A percentile compares a stretch with the other conserved stretches of the same genome.
These are phyloP conservation scores for Phoma sp. DNA, from an alignment of 2,329 filamentous ascomycete species.

Conservation along the genomic window DNA sequence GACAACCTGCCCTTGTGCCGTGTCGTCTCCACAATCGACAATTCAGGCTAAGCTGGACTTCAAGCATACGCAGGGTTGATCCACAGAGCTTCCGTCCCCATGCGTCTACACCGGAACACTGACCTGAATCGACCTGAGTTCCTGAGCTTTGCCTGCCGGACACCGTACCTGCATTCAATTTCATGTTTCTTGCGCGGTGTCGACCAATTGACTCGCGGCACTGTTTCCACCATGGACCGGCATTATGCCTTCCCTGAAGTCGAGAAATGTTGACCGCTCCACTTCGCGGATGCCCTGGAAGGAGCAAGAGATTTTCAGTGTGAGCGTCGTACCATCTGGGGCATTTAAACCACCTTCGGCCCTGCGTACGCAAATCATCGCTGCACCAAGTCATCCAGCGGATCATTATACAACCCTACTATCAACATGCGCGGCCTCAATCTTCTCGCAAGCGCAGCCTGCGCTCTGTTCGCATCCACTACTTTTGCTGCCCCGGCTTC, in stretches of 20 bases:
- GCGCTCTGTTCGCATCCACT: slow-evolving; percentile 10
- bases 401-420: not conserved
- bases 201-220: slow-evolving; percentile 6
- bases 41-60: slow-evolving; percentile 1
- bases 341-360: slow-evolving; percentile 8
- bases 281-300: slow-evolving; percentile 11
- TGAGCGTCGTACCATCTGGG: not conserved
- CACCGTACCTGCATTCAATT: slow-evolving; percentile 1
- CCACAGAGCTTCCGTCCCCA: slow-evolving; percentile 10
- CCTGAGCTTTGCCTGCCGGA: slow-evolving; percentile 8
- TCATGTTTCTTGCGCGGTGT: slow-evolving; percentile 4
- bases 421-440: slow-evolving; percentile 14
- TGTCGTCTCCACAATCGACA: slow-evolving; percentile 7
- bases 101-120: slow-evolving; percentile 12
- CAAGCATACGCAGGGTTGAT: slow-evolving; percentile 12
- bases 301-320: slow-evolving; percentile 16
- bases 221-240: slow-evolving; percentile 7
- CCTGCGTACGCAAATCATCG: slow-evolving; percentile 8
- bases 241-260: slow-evolving; percentile 2
- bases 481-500: slow-evolving; percentile 8
- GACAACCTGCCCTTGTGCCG: not conserved
- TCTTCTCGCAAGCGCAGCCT: slow-evolving; percentile 5
- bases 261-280: slow-evolving; percentile 11
- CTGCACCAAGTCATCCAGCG: slow-evolving; percentile 5
- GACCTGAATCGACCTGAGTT: slow-evolving; percentile 3